Conservation (phyloP, 352 stramenopile genomes). For the Aphanomyces cochlioides region DNA sequence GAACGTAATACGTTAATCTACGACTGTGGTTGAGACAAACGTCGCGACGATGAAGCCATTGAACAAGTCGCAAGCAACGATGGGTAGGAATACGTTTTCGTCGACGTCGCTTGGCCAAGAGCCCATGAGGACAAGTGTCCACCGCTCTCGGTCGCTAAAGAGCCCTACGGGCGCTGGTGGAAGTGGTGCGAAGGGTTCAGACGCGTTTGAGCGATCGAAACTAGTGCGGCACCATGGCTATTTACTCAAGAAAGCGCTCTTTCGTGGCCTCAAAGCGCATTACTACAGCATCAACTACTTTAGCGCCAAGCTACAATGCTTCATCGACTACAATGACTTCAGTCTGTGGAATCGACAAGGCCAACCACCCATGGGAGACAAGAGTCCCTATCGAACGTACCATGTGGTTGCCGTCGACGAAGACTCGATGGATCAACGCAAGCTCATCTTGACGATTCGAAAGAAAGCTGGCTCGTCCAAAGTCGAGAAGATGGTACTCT, state of each 20-base stretch:
- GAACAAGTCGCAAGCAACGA: no score
- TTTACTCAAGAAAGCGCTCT: constrained; percentile 17
- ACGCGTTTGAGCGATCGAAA: constrained; percentile 5
- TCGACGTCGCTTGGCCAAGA: no score
- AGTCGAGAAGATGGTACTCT: constrained; percentile 21
- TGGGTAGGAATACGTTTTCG: no score
- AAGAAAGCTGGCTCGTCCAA: constrained; percentile 19
- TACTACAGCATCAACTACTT: constrained; percentile 26
- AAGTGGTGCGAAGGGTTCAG: neutral
- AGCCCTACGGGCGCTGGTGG: neutral
- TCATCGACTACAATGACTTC: constrained; percentile 24
- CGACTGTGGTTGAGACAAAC: no score
- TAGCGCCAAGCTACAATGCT: constrained; percentile 22
- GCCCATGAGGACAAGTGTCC: no score
- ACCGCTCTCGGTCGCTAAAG: no score
- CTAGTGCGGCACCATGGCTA: constrained; percentile 27
- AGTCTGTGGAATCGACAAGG: constrained; percentile 24
- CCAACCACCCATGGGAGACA: constrained; percentile 15
- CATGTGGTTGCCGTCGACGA: constrained; percentile 25
- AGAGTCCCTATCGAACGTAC: neutral
- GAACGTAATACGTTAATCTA: no score
- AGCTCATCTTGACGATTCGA: constrained; percentile 15
- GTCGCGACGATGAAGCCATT: no score
- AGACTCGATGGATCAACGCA: neutral
- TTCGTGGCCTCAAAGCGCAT: constrained; percentile 13